Conservation (phyloP, 2,329 filamentous ascomycete genomes). For the Colletotrichum caudatum region DNA sequence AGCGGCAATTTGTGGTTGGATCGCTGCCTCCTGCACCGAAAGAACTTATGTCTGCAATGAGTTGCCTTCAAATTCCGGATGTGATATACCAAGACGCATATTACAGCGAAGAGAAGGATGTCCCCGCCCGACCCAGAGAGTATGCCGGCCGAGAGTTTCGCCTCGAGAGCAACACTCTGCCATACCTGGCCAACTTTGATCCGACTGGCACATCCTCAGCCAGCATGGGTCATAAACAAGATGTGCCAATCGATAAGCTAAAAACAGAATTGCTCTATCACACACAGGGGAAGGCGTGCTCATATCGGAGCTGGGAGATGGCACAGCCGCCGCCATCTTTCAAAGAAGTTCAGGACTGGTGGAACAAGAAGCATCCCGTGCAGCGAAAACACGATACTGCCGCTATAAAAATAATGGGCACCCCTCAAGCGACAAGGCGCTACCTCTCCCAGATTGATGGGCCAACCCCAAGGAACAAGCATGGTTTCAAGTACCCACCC, state of each 20-base stretch:
- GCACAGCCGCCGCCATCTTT: slow-evolving; percentile 76
- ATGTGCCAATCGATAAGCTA: slow-evolving; percentile 61
- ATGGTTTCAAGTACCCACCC: slow-evolving; percentile 89
- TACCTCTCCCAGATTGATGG: slow-evolving; percentile 88
- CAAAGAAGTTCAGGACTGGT: slow-evolving; percentile 78
- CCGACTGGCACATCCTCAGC: slow-evolving; percentile 66
- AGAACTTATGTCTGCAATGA: slow-evolving; percentile 68
- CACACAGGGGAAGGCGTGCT: slow-evolving; percentile 64
- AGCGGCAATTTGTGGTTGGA: slow-evolving; percentile 49
- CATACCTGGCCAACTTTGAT: slow-evolving; percentile 85
- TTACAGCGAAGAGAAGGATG: slow-evolving; percentile 86
- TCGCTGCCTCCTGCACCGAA: slow-evolving; percentile 49
- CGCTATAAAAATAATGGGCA: slow-evolving; percentile 40
- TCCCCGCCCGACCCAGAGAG: slow-evolving; percentile 80
- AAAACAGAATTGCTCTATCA: slow-evolving; percentile 65
- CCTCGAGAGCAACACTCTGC: slow-evolving; percentile 78
- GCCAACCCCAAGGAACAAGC: slow-evolving; percentile 82
- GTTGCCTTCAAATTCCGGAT: slow-evolving; percentile 69
- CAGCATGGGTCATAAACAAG: slow-evolving; percentile 64
- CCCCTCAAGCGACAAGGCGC: slow-evolving; percentile 45
- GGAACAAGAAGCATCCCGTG: slow-evolving; percentile 54
- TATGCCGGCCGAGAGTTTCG: slow-evolving; percentile 91
- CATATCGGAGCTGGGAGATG: slow-evolving; percentile 81
- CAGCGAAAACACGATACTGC: slow-evolving; percentile 41
- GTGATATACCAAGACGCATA: slow-evolving; percentile 87